A percentile compares a stretch with the other conserved stretches of the same genome.
Conservation (phyloP, 2,329 filamentous ascomycete genomes). For the Trichoderma gracile region DNA sequence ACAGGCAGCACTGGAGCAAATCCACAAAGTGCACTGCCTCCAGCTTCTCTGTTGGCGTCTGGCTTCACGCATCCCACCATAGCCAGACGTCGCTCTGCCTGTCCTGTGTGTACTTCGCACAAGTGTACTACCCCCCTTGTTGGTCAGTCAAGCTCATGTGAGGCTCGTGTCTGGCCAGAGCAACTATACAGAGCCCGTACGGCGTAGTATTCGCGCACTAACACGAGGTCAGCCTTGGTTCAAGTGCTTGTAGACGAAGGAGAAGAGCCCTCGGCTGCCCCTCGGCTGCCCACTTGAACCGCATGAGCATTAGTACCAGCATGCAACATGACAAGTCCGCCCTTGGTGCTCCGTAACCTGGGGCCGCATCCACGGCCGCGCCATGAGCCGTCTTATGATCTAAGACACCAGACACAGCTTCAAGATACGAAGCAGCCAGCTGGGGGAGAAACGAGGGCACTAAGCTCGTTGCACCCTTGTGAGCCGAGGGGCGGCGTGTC, state of each 20-base stretch:
- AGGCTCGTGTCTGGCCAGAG: background rate
- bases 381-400: constrained; percentile 22
- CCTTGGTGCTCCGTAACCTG: constrained; percentile 6
- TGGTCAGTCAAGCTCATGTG: constrained; percentile 7
- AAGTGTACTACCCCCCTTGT: constrained; percentile 8
- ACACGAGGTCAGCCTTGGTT: background rate
- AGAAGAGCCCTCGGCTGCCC: constrained; percentile 4
- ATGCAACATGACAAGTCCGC: constrained; percentile 4
- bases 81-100: too few relatives aligned
- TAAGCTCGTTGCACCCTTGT: constrained; percentile 24
- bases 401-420: constrained; percentile 1
- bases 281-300: background rate
- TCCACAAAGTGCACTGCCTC: constrained; percentile 5
- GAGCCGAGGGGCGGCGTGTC: constrained; percentile 25
- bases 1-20: background rate
- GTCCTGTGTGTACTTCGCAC: background rate
- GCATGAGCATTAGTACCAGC: background rate
- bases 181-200: background rate
- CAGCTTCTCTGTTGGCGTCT: too few relatives aligned
- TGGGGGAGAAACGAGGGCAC: constrained; percentile 11
- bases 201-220: background rate
- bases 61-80: too few relatives aligned
- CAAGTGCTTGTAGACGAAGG: too few relatives aligned
- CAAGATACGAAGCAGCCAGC: constrained; percentile 24
- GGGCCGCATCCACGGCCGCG: constrained; percentile 15